Conservation (phyloP, 73 alveolate genomes). For the Stentor roeselii region DNA sequence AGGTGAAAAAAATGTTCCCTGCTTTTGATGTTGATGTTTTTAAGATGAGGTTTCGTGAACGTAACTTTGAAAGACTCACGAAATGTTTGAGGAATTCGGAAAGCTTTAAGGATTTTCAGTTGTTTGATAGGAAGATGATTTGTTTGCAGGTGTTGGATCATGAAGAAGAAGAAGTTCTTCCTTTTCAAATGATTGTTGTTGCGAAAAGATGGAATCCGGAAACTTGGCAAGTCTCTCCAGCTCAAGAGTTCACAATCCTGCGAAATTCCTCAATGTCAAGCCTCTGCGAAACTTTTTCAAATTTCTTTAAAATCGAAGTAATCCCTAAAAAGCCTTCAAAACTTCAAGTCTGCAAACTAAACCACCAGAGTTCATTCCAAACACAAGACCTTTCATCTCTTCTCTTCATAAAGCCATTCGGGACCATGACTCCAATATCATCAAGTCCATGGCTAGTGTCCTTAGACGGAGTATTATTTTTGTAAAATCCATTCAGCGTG, state of each 20-base stretch:
- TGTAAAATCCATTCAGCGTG: background rate
- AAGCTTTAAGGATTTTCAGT: background rate
- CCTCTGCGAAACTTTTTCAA: background rate
- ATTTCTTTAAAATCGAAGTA: background rate
- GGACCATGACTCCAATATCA: background rate
- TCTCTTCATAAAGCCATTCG: background rate
- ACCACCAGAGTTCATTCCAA: background rate
- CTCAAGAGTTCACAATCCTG: background rate
- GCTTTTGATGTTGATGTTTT: background rate
- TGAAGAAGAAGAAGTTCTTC: background rate
- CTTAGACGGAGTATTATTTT: background rate
- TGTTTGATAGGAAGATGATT: background rate
- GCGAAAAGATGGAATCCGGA: slow-evolving; percentile 16
- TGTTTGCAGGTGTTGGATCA: background rate
- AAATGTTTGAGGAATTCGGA: background rate
- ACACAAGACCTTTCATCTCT: background rate
- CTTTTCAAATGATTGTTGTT: background rate
- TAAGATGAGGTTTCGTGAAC: background rate
- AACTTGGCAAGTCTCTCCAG: background rate
- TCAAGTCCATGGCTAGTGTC: background rate
- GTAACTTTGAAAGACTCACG: background rate
- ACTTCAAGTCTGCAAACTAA: background rate
- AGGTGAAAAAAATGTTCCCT: slow-evolving; percentile 18
- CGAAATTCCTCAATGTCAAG: background rate
- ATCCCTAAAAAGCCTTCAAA: background rate